Base-by-base conservation (phyloP, 495 filamentous ascomycete genomes). In the Platismatia glauca region DNA sequence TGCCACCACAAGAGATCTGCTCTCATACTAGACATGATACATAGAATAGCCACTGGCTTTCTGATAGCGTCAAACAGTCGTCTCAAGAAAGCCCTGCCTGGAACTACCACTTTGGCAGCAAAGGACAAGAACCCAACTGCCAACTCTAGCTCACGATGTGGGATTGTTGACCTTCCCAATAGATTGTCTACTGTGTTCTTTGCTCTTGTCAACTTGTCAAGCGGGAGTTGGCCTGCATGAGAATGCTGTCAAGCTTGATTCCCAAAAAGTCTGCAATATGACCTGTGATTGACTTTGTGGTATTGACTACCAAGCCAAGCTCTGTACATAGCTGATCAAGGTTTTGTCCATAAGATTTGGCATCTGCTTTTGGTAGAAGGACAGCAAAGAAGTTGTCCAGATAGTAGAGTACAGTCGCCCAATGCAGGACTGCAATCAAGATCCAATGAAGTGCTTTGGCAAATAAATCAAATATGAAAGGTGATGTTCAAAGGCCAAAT, bases 381-480 rank as follows among this genome's bases (percentile, higher is more conserved):
- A 57, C 41, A 38, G 35, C n/a, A 35, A 57, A 39, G 35, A 57
- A 57, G 15, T 57, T 35, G 55, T 57, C 18, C 12, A 57, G 37
- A 31, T 57, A 57, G 15, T 57, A 20, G 4, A 57, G n/a, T 7
- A 57, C 7, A 0, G 15, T 24, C 1, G 7, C 4, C 18, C 24
- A 57, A 38, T 7, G 1, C 5, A 57, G 12, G 12, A 57, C 35
- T 12, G 35, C 35, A 2, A 38, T 41, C 9, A 57, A 6, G 20
- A 57, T 57, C 35, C 35, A 35, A 12, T 41, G 41, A 24, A 57
- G 1, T 12, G 20, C 35, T 24, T 12, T 57, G 5, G 35, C 55
- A n/a, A 57, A 57, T 5, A 57, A 6, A 22, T 57, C 35, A 22
- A 57, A 57, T 5, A 57, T 1, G 15, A 57, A 57, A 3, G 33